Base-by-base conservation (phyloP, 176 grass and related monocot genomes). In the Chloris gayana region DNA sequence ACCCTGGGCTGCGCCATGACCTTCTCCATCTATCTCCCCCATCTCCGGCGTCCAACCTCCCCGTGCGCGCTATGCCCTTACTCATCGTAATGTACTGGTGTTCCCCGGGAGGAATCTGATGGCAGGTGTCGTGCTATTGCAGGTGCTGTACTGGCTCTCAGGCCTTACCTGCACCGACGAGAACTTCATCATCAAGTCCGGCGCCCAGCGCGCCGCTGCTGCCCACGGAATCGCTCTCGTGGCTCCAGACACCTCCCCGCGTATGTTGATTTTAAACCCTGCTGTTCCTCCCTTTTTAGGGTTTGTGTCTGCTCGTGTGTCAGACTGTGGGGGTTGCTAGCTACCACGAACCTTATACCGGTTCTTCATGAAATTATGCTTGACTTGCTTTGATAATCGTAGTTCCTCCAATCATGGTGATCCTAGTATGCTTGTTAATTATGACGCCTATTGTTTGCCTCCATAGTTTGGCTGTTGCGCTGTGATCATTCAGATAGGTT, bases 141-240 rank as follows among this genome's bases (percentile, higher is more conserved):
- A 96, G 87, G 90, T 92, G 64, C 85, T 99, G 11, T 96, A 95
- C 86, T 99, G 93, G 93, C 82, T 99, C 21, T 99, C 93, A 26
- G 93, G 93, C 7, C 91, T 99, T 42, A 87, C 91, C 14, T 99
- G 87, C 73, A 99, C 64, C 3, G 97, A 99, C 64, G 91, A 99
- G 73, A 99, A 96, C 83, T 93, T 99, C 78, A 80, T 96, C n/a
- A 88, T 64, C 42, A 99, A 99, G 62, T 82, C 97, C 68, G 97
- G 93, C 18, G 93, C 91, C 56, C 96, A 95, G 86, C 92, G 90
- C 46, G 87, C 80, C 67, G 96, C 96, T 2, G 84, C 90, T 1
- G 75, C 86, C n/a, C 88, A 91, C 31, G 90, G 93, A 37, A 58
- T 99, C 57, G 90, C 88, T 42, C 80, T 99, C 64, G 74, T 99